Evolutionary conservation across 495 filamentous ascomycete genomes (phyloP).

Genomic region (Neurospora sp.): DNA sequence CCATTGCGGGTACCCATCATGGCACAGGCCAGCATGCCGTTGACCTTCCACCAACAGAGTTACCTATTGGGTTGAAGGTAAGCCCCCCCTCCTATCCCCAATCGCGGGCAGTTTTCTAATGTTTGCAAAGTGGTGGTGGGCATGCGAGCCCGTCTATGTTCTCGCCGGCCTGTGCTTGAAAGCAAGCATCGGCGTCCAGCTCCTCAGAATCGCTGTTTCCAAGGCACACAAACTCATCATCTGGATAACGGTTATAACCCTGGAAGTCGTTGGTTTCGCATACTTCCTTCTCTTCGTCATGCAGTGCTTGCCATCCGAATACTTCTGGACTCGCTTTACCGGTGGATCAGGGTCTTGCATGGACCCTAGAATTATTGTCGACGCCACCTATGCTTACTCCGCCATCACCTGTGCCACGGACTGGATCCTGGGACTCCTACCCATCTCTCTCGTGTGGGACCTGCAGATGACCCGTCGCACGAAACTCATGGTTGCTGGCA

Average conservation of each 20-base stretch:
- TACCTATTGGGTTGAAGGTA: neutral
- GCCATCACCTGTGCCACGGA: conserved; percentile 21
- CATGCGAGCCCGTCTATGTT: conserved; percentile 15
- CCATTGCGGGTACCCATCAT: neutral
- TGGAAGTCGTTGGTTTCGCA: conserved; percentile 19
- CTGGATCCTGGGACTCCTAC: conserved; percentile 24
- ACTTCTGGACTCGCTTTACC: conserved; percentile 25
- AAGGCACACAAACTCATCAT: conserved; percentile 31
- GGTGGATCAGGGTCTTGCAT: conserved; percentile 17
- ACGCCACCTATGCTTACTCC: conserved; percentile 16
- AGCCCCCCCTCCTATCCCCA: neutral
- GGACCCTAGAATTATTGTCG: conserved; percentile 7
- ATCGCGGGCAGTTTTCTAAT: no score
- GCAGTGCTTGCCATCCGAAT: conserved; percentile 31
- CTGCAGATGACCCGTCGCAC: conserved; percentile 20
- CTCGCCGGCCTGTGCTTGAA: conserved; percentile 16
- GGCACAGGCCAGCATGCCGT: neutral
- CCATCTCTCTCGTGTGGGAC: conserved; percentile 22
- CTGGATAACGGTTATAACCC: conserved; percentile 12
- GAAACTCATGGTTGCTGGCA: conserved; percentile 11
- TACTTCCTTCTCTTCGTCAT: conserved; percentile 35
- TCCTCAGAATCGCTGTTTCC: conserved; percentile 31
- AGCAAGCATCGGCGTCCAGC: conserved; percentile 32
- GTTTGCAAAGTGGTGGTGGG: conserved; percentile 10
- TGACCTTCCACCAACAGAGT: neutral